Percentiles rank a stretch among this genome's conserved stretches.
phyloP scores from a whole-genome alignment of 208 protist species.

The Leishmania aethiopica region DNA sequence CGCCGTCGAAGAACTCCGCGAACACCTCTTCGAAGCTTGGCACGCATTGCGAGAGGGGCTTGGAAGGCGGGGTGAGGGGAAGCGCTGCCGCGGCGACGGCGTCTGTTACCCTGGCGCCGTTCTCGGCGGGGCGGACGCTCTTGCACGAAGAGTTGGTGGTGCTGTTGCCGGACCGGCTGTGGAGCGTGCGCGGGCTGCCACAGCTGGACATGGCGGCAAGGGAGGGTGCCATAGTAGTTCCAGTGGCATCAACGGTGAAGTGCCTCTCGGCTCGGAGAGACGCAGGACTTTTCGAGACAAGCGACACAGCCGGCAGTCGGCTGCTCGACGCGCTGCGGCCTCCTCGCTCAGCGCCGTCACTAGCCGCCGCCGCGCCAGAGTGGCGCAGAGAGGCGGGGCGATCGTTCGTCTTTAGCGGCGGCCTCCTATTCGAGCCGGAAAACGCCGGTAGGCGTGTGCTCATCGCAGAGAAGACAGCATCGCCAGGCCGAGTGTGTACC shows the following conservation, averaged over 20 bases:
- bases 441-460: not conserved
- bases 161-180: not conserved
- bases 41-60: constrained; percentile 39
- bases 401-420: not conserved
- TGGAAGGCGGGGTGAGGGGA: constrained; percentile 3
- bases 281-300: not conserved
- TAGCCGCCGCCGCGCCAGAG: not conserved
- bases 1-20: constrained; percentile 71
- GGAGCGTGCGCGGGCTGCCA: no score
- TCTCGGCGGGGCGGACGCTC: not conserved
- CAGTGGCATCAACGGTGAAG: not conserved
- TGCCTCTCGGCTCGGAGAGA: not conserved
- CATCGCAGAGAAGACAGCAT: not conserved
- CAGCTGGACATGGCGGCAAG: not conserved
- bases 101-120: not conserved
- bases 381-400: not conserved
- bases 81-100: not conserved
- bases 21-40: constrained; percentile 67
- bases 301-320: not conserved
- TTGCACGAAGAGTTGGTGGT: not conserved
- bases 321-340: not conserved
- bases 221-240: not conserved
- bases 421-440: not conserved
- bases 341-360: constrained; percentile 1
- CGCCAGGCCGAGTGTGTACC: not conserved